phyloP scores from a whole-genome alignment of 768 basidiomycete genomes.

The Clavaria fumosa region DNA sequence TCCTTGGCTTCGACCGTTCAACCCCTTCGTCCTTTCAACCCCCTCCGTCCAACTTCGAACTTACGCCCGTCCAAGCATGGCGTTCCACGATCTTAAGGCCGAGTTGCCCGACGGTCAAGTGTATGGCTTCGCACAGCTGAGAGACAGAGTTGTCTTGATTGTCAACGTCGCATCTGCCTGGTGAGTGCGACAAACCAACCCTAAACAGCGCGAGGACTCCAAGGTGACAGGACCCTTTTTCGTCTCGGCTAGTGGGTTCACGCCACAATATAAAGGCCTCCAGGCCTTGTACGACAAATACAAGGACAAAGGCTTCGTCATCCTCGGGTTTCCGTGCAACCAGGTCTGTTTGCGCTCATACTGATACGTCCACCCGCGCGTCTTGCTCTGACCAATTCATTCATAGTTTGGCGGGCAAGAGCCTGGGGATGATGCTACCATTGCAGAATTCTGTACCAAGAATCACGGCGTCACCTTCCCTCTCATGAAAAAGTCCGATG shows the following conservation, averaged over 20 bases:
- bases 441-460: conserved; percentile 55
- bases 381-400: neutral
- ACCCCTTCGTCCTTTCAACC: neutral
- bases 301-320: conserved; percentile 55
- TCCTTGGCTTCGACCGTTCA: too few species aligned
- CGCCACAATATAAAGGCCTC: conserved; percentile 70
- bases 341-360: conserved; percentile 31
- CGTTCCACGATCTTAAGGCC: conserved; percentile 58
- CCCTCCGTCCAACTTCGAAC: conserved; percentile 9
- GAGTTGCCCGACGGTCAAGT: conserved; percentile 38
- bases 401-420: conserved; percentile 73
- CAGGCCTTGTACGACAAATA: conserved; percentile 72
- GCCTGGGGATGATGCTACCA: conserved; percentile 63
- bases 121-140: conserved; percentile 52
- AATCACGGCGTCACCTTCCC: conserved; percentile 89
- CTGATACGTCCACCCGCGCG: neutral
- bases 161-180: conserved; percentile 70
- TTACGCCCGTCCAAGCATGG: too few species aligned
- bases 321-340: conserved; percentile 88
- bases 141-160: conserved; percentile 64
- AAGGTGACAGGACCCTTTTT: neutral
- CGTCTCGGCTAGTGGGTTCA: conserved; percentile 66
- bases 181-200: too few species aligned
- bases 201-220: neutral
- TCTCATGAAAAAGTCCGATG: conserved; percentile 84